phyloP scores from a whole-genome alignment of 345 rosid genomes.

The Trapa incisa region DNA sequence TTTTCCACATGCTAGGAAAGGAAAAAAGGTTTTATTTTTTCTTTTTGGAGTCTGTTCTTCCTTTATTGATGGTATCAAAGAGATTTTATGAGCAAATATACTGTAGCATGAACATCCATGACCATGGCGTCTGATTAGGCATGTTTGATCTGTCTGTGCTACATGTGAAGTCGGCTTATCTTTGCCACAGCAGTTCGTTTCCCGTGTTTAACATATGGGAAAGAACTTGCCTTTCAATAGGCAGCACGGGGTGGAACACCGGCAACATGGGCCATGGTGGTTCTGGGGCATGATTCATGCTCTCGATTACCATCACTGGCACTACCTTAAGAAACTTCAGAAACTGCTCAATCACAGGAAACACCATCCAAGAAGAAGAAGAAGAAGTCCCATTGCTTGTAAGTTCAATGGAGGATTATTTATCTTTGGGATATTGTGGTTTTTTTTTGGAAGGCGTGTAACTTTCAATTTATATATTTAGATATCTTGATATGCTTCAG shows the following conservation, averaged over 20 bases:
- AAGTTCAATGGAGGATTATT: neutral
- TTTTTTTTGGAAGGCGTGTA: neutral
- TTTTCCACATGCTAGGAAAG: too few relatives aligned
- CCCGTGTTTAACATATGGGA: constrained; percentile 18
- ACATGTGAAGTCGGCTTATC: neutral
- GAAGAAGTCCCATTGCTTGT: neutral
- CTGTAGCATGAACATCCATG: too few relatives aligned
- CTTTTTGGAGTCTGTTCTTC: neutral
- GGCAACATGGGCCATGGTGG: constrained; percentile 35
- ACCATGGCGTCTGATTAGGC: too few relatives aligned
- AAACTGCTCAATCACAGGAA: neutral
- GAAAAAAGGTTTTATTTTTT: neutral
- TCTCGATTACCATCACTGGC: constrained; percentile 48
- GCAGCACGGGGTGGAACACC: constrained; percentile 22
- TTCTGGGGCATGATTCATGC: constrained; percentile 46
- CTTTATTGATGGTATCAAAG: too few relatives aligned
- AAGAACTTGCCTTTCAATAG: constrained; percentile 21
- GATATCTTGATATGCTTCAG: constrained; percentile 15
- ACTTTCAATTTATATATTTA: neutral
- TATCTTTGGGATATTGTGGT: neutral
- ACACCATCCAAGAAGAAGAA: neutral
- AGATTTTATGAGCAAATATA: too few relatives aligned
- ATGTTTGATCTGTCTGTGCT: neutral
- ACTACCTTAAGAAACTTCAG: constrained; percentile 8
- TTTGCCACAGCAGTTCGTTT: too few relatives aligned